Conservation (phyloP, 1,139 yeast species). For the Magnusiomyces fungicola region DNA sequence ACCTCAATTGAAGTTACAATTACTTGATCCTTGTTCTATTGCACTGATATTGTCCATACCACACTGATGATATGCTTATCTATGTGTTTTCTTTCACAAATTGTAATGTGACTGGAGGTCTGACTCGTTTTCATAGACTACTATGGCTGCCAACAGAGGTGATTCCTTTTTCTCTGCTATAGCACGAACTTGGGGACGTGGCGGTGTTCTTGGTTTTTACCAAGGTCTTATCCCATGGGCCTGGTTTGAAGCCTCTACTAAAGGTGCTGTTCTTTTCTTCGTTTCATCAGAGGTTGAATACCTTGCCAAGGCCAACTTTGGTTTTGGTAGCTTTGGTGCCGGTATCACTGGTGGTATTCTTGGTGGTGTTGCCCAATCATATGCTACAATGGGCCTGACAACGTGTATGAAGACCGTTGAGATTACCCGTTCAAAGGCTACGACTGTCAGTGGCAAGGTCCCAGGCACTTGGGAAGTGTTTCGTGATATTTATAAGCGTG, state of each 20-base stretch:
- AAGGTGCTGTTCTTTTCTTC: conserved; percentile 93
- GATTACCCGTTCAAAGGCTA: conserved; percentile 79
- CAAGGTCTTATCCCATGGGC: conserved; percentile 99
- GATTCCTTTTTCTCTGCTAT: conserved; percentile 65
- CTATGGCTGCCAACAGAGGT: conserved; percentile 94
- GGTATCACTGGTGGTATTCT: conserved; percentile 94
- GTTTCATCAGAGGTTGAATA: conserved; percentile 91
- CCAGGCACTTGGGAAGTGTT: conserved; percentile 83
- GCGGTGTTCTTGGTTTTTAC: conserved; percentile 85
- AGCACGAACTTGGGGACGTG: conserved; percentile 80
- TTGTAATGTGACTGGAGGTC: too few relatives aligned
- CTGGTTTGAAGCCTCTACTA: conserved; percentile 97
- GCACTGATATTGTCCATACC: too few relatives aligned
- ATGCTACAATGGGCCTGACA: conserved; percentile 93
- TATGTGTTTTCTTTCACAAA: too few relatives aligned
- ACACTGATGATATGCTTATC: too few relatives aligned
- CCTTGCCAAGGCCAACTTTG: conserved; percentile 49
- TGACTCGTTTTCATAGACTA: too few relatives aligned
- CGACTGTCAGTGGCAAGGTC: conserved; percentile 56
- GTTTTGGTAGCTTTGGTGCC: conserved; percentile 63
- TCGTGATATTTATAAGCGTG: conserved; percentile 69
- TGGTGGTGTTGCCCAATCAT: conserved; percentile 96
- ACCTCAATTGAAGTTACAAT: too few relatives aligned
- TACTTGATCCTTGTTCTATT: too few relatives aligned
- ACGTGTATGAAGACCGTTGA: conserved; percentile 98